phyloP scores from a whole-genome alignment of 1,284 basidiomycete genomes.

The Vanrija humicola region DNA sequence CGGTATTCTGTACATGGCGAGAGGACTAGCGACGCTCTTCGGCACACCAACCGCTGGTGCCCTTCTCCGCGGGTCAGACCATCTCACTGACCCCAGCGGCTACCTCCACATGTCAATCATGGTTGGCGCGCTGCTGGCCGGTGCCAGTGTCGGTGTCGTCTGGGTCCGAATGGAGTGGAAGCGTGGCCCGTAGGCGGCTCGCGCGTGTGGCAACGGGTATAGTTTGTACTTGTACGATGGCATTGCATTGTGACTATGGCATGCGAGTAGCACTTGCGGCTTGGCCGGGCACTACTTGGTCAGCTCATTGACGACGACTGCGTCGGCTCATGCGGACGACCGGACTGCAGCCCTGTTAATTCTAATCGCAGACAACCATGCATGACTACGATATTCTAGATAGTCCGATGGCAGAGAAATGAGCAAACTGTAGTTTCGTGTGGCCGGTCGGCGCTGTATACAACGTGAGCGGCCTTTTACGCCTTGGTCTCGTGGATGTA shows the following conservation, averaged over 20 bases:
- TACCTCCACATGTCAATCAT: slow-evolving; percentile 15
- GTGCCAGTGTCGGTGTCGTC: slow-evolving; percentile 6
- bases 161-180: slow-evolving; percentile 12
- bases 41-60: slow-evolving; percentile 31
- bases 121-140: slow-evolving; percentile 13
- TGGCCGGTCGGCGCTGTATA: background rate
- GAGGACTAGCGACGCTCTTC: slow-evolving; percentile 27
- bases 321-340: too few species aligned
- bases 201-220: too few species aligned
- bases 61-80: slow-evolving; percentile 6
- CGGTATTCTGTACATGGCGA: slow-evolving; percentile 29
- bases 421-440: too few species aligned
- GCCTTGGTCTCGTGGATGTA: background rate
- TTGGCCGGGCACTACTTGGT: too few species aligned
- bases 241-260: too few species aligned
- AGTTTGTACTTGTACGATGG: too few species aligned
- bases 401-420: too few species aligned
- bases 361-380: too few species aligned
- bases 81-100: background rate
- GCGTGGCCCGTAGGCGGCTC: background rate
- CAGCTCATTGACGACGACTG: too few species aligned
- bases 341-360: too few species aligned
- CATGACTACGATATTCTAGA: too few species aligned
- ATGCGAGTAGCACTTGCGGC: too few species aligned
- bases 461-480: background rate